Base-by-base conservation (phyloP, 2,329 filamentous ascomycete genomes). In the Leptographium radiaticola region DNA sequence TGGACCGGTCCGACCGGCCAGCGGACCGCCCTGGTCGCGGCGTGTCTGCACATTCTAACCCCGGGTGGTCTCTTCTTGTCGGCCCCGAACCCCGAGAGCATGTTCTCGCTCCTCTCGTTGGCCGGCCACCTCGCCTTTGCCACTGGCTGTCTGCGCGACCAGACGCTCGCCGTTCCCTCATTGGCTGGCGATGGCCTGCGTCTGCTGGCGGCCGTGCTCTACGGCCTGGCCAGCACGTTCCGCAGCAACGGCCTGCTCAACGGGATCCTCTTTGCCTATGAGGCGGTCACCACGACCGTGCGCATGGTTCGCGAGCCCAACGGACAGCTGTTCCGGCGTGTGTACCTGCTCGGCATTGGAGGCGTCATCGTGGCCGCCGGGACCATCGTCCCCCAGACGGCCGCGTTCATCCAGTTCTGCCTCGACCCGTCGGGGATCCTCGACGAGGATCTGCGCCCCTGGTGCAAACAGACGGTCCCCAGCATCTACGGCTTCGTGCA, bases 401-500 rank as follows among this genome's bases (percentile, higher is more conserved):
- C 86, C 39, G 90, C 90, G 2, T 96, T 88, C 67, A 65, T 67
- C 51, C 76, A 80, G 43, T 96, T 84, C 66, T 95, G 89, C 62
- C 56, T 60, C 40, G 55, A 57, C 31, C 59, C 64, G 18, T 62
- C 64, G 10, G 57, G 54, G 8, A 43, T 58, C 9, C 57, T 55
- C 0, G 53, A 53, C 45, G 61, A 61, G 9, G 63, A 62, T 42
- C 56, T 71, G 53, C 72, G 87, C 54, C 78, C 81, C 5, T 98
- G 93, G 93, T 98, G 93, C 66, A 65, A 68, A 20, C 75, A 72
- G 18, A 66, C 70, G n/a, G 58, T 90, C 13, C 93, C 93, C 5
- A 95, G 89, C 65, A 90, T 98, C 56, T 97, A 95, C 68, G 77
- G 81, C 0, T 97, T 86, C 73, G 91, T 97, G 2, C 93, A 98